These are phyloP conservation scores for Annulohypoxylon nitens DNA, from an alignment of 495 filamentous ascomycete species.

Conservation along the genomic window DNA sequence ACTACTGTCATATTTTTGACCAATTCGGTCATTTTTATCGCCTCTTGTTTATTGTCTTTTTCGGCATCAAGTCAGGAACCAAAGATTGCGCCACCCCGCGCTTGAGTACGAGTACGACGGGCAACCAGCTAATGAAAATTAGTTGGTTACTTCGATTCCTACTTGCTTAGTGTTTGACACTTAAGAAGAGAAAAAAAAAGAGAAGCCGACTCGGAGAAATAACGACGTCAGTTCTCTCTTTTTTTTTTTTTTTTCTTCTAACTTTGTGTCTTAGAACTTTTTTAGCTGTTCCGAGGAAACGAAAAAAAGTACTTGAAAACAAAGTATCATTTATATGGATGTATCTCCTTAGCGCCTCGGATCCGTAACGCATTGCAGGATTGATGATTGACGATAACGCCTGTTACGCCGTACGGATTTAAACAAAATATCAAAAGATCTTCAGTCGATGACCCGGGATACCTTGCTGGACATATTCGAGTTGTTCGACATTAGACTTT, in stretches of 20 bases:
- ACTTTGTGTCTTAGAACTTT: conserved; percentile 30
- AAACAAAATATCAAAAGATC: background rate
- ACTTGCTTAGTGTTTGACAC: no score
- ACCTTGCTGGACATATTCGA: conserved; percentile 14
- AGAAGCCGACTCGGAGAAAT: conserved; percentile 27
- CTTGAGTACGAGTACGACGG: conserved; percentile 25
- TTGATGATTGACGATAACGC: conserved; percentile 7
- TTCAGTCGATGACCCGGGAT: background rate
- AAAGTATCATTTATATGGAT: background rate
- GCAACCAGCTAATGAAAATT: conserved; percentile 22
- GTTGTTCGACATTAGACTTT: conserved; percentile 9
- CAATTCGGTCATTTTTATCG: conserved; percentile 25
- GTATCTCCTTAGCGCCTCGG: conserved; percentile 4
- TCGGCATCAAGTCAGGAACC: conserved; percentile 19
- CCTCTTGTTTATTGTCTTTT: conserved; percentile 32
- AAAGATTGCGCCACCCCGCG: conserved; percentile 36
- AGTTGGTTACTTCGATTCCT: conserved; percentile 14
- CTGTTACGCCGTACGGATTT: conserved; percentile 9
- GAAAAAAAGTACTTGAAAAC: conserved; percentile 1
- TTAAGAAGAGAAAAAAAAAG: conserved; percentile 16
- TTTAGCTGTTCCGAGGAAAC: conserved; percentile 6
- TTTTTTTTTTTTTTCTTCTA: conserved; percentile 20
- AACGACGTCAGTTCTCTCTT: background rate
- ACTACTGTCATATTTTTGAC: conserved; percentile 7
- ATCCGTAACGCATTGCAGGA: background rate